Conservation (phyloP, 2,329 filamentous ascomycete species). For the Conoideocrella luteorostrata region DNA sequence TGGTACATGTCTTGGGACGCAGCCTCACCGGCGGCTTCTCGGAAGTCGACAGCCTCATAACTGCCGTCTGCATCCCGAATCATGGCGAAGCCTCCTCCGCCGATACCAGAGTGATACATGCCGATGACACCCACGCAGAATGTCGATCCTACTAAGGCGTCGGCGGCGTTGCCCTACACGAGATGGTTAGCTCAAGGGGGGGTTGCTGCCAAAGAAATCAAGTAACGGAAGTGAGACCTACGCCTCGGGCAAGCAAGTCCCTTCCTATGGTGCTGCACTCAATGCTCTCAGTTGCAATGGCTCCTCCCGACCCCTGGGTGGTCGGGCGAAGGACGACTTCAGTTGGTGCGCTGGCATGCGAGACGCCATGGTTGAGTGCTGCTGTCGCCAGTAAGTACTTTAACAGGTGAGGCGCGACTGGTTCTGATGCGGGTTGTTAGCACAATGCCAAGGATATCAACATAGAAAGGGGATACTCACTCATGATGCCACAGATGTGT, state of each 20-base stretch:
- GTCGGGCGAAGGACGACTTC: constrained; percentile 17
- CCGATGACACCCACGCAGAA: constrained; percentile 70
- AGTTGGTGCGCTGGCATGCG: constrained; percentile 11
- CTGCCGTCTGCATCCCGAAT: constrained; percentile 65
- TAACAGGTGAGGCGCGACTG: neutral
- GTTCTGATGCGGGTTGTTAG: neutral
- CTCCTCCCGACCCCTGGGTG: constrained; percentile 38
- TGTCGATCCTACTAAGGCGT: constrained; percentile 67
- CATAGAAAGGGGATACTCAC: neutral
- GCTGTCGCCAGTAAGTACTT: constrained; percentile 4
- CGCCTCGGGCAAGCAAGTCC: constrained; percentile 49
- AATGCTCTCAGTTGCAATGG: constrained; percentile 62
- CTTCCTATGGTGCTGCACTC: constrained; percentile 66
- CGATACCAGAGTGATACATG: constrained; percentile 78
- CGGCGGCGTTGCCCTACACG: constrained; percentile 63
- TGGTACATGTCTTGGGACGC: constrained; percentile 81
- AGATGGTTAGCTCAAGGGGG: neutral
- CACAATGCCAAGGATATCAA: neutral
- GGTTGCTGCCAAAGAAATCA: neutral
- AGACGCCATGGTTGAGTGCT: constrained; percentile 3
- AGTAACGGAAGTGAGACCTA: constrained; percentile 22
- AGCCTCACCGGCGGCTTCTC: constrained; percentile 78
- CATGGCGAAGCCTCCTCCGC: constrained; percentile 86
- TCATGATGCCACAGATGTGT: constrained; percentile 3
- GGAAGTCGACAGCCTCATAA: constrained; percentile 84